Conservation (phyloP, 1,139 yeast genomes). For the Protomyces arabidopsidicola region DNA sequence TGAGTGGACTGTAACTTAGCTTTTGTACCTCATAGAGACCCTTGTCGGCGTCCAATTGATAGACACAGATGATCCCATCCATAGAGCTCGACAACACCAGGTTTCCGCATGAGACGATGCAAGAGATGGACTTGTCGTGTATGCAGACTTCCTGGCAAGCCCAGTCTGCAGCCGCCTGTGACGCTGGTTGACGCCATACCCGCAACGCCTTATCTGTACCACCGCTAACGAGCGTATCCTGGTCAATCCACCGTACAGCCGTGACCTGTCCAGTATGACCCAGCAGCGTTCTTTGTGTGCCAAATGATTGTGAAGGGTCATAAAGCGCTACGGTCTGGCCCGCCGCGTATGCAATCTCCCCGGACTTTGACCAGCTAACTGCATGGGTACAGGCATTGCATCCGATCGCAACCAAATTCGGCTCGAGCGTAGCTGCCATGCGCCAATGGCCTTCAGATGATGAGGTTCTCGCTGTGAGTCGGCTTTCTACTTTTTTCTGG, state of each 20-base stretch:
- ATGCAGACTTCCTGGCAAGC: conserved; percentile 40
- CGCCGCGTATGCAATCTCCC: conserved; percentile 25
- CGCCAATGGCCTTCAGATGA: no score
- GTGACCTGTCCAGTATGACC: conserved; percentile 40
- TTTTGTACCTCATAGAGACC: conserved; percentile 28
- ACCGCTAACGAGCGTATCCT: conserved; percentile 53
- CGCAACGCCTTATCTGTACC: conserved; percentile 61
- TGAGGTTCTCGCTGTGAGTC: no score
- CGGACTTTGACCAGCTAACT: conserved; percentile 13
- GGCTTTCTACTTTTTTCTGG: no score
- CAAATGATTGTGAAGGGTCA: conserved; percentile 25
- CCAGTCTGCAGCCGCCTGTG: not conserved
- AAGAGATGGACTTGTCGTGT: conserved; percentile 50
- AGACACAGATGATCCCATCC: conserved; percentile 54
- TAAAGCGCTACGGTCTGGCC: conserved; percentile 17
- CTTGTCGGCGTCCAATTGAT: conserved; percentile 40
- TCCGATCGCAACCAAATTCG: not conserved
- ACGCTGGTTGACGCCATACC: conserved; percentile 49
- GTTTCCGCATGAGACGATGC: conserved; percentile 44
- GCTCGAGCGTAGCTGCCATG: not conserved
- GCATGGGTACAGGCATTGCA: conserved; percentile 25
- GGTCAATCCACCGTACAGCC: conserved; percentile 38
- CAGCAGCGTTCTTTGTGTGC: conserved; percentile 35
- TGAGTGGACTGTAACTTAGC: conserved; percentile 42
- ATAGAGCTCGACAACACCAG: conserved; percentile 61